Conservation (phyloP, 1,284 basidiomycete genomes). For the Fomitopsis schrenkii region DNA sequence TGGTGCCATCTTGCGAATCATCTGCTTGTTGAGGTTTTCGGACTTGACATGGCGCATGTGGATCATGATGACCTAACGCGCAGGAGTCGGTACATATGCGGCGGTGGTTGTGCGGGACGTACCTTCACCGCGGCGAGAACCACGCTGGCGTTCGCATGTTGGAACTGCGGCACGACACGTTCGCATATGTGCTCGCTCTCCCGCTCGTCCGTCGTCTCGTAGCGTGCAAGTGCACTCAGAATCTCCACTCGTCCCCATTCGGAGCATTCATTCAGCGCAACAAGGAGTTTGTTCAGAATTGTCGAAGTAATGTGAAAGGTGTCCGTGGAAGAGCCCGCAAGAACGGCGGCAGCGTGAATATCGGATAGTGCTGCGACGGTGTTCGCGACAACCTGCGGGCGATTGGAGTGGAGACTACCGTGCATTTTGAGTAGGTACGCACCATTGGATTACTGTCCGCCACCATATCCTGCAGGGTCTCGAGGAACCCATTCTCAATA, state of each 20-base stretch:
- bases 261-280: constrained; percentile 97
- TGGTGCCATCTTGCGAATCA: constrained; percentile 96
- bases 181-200: constrained; percentile 99
- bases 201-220: constrained; percentile 81
- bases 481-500: constrained; percentile 92
- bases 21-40: constrained; percentile 84
- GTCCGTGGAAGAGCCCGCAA: constrained; percentile 57
- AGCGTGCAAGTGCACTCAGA: constrained; percentile 82
- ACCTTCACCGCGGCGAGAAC: constrained; percentile 95
- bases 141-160: constrained; percentile 94
- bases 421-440: constrained; percentile 19
- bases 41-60: constrained; percentile 83
- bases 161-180: constrained; percentile 96
- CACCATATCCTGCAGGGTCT: constrained; percentile 87
- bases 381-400: constrained; percentile 86
- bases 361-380: constrained; percentile 92
- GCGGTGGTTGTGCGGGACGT: constrained; percentile 13
- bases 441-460: constrained; percentile 98
- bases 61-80: constrained; percentile 87
- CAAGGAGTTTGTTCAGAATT: constrained; percentile 86
- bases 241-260: constrained; percentile 98
- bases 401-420: constrained; percentile 6
- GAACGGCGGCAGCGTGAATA: constrained; percentile 71
- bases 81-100: background rate
- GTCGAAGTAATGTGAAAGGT: constrained; percentile 80